Evolutionary conservation across 352 stramenopile species (phyloP).

Genomic region (Globisporangium irregulare): DNA sequence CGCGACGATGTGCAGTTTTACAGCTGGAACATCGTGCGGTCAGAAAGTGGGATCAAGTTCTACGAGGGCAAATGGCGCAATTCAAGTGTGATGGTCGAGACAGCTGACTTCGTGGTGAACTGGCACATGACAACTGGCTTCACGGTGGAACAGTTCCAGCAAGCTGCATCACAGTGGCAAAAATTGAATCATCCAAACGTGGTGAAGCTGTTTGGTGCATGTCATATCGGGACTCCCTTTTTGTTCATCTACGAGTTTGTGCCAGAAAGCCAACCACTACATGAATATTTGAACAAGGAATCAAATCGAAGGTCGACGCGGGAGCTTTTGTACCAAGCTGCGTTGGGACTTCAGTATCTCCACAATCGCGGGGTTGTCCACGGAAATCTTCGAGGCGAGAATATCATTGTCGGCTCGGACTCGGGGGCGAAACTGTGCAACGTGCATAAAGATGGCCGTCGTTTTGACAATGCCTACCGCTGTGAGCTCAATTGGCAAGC

Average conservation of each 20-base stretch:
- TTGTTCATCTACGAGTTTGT: constrained; percentile 4
- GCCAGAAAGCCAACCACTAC: neutral
- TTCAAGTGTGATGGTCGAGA: too few relatives aligned
- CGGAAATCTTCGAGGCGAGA: neutral
- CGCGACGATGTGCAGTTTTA: too few relatives aligned
- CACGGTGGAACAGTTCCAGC: too few relatives aligned
- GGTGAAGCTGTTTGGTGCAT: constrained; percentile 9
- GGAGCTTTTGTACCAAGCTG: neutral
- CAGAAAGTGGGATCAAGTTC: too few relatives aligned
- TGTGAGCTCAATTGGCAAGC: too few relatives aligned
- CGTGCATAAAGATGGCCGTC: too few relatives aligned
- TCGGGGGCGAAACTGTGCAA: neutral
- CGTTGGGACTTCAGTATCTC: neutral
- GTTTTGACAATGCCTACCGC: too few relatives aligned
- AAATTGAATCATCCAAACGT: constrained; percentile 7
- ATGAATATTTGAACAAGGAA: neutral
- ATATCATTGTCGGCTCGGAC: neutral
- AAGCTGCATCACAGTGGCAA: too few relatives aligned
- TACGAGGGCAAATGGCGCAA: too few relatives aligned
- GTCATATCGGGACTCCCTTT: neutral
- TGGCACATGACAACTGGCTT: too few relatives aligned
- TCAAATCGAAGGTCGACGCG: neutral
- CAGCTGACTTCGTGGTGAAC: too few relatives aligned
- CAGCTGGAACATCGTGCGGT: too few relatives aligned
- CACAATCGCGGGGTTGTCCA: neutral